phyloP scores from a whole-genome alignment of 495 filamentous ascomycete genomes.

The Mytilinidion resinicola region DNA sequence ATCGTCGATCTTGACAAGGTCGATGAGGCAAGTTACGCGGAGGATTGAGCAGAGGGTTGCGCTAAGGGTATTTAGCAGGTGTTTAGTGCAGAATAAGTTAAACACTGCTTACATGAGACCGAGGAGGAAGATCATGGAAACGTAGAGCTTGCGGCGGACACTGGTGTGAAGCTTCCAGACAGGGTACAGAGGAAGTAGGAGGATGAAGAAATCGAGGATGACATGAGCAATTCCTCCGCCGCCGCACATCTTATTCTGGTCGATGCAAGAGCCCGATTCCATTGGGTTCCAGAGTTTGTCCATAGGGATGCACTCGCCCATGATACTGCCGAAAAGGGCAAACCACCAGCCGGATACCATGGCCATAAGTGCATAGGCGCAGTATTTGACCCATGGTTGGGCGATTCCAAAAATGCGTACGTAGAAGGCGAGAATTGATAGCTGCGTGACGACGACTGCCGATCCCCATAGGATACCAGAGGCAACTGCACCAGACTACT shows the following conservation, averaged over 20 bases:
- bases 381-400: neutral
- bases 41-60: neutral
- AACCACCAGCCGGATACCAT: neutral
- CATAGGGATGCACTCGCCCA: constrained; percentile 1
- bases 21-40: neutral
- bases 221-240: constrained; percentile 1
- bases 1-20: neutral
- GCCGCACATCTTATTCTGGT: neutral
- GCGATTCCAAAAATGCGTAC: neutral
- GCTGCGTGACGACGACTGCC: neutral
- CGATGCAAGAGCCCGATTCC: neutral
- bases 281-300: neutral
- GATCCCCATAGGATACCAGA: neutral
- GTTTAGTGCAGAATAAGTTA: neutral
- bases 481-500: neutral
- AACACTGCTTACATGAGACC: neutral
- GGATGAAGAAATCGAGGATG: neutral
- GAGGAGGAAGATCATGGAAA: neutral
- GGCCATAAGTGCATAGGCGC: neutral
- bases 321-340: neutral
- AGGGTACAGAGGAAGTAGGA: neutral
- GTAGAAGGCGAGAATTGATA: neutral
- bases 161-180: constrained; percentile 1
- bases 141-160: neutral
- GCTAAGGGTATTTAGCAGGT: neutral